Conservation (phyloP, 1,139 yeast genomes). For the Blastobotrys indianensis region DNA sequence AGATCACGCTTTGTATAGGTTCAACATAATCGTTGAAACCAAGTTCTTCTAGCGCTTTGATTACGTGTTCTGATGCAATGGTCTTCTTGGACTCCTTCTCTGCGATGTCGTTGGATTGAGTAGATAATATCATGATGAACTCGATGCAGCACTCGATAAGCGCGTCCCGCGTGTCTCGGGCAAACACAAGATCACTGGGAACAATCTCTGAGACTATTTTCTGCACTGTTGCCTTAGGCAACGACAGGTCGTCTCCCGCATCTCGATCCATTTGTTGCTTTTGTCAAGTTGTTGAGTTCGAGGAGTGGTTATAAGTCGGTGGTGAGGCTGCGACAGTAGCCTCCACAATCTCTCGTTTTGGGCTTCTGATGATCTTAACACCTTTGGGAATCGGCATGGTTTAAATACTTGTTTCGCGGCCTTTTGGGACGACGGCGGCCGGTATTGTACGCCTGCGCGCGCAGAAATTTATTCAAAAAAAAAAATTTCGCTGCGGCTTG, state of each 20-base stretch:
- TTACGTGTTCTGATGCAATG: constrained; percentile 92
- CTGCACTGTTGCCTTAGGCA: constrained; percentile 74
- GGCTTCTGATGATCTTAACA: background rate
- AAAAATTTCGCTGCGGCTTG: constrained; percentile 10
- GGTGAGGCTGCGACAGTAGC: no score
- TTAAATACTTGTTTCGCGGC: background rate
- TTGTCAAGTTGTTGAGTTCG: background rate
- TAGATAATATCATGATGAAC: constrained; percentile 88
- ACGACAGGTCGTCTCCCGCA: constrained; percentile 36
- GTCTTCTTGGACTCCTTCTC: constrained; percentile 95
- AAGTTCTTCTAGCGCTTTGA: constrained; percentile 80
- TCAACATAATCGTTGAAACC: constrained; percentile 85
- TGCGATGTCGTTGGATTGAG: constrained; percentile 93
- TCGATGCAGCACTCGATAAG: constrained; percentile 94
- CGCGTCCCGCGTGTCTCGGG: constrained; percentile 93
- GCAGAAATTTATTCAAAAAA: constrained; percentile 1
- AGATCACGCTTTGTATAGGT: constrained; percentile 71
- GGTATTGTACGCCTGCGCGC: constrained; percentile 1
- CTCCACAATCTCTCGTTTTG: background rate
- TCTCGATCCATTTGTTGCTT: constrained; percentile 28
- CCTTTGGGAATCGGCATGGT: background rate
- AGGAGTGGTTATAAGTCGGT: background rate
- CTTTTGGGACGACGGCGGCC: background rate
- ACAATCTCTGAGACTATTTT: constrained; percentile 86
- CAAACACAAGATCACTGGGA: constrained; percentile 78